Evolutionary conservation across 768 basidiomycete genomes (phyloP), one percentile per base, ranked within the genome.

Genomic region (Coprinopsis cinerea): DNA sequence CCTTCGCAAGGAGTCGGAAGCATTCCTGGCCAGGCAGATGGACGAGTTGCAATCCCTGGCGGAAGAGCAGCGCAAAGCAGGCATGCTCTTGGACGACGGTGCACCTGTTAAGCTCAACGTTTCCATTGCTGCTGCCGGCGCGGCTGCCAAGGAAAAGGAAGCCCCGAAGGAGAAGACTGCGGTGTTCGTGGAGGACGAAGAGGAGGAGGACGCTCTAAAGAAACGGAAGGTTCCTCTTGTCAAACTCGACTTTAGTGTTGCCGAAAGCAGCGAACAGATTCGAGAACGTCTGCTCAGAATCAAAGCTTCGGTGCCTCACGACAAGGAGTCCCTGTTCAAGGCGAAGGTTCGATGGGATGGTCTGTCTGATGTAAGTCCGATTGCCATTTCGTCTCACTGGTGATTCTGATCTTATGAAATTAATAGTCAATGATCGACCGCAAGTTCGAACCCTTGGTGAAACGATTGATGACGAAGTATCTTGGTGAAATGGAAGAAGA

Each of bases 401-500:
- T 49, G 36, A 51, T 61, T 61, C 44, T 65, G n/a, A 23, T 51
- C 47, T 25, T 15, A 48, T 44, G 18, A 24, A 13, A 24, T 48
- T 43, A 35, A n/a, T 56, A 94, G 92, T 69, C 70, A 25, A 75
- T 88, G 65, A 85, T 95, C 57, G 87, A 89, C 57, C 78, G 82
- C 35, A 96, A 95, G 66, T 73, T 97, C 15, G 87, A 92, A 63
- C 85, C 90, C 25, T 69, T 94, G 47, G 81, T 92, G 23, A 87
- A 89, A 55, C 78, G 80, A 6, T 75, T 86, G 56, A 92, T 97
- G 82, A 75, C 78, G 28, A 86, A 88, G 63, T 91, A 88, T 59
- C 80, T 97, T 11, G 93, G 92, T 51, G 92, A 94, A 60, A 77
- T 92, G 60, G 90, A 93, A 53, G 93, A 95, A 60, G 90, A 93